Evolutionary conservation across 352 stramenopile genomes (phyloP).

Genomic region (Pythium biforme): DNA sequence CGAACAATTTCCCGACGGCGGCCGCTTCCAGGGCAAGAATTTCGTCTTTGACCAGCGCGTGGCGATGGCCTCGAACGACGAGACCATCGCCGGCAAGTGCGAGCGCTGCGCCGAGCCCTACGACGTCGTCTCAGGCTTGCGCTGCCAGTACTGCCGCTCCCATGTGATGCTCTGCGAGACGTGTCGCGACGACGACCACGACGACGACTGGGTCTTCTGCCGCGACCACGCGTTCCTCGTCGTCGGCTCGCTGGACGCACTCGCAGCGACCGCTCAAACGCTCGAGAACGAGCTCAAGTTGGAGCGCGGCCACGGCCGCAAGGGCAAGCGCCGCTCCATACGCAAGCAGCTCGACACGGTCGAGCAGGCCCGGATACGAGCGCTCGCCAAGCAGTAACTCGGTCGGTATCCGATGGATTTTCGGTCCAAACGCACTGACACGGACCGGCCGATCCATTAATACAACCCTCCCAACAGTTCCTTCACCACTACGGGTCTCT

Average conservation of each 20-base stretch:
- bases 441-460: slow-evolving; percentile 7
- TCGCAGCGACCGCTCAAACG: slow-evolving; percentile 30
- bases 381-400: slow-evolving; percentile 2
- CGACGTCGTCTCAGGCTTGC: slow-evolving; percentile 59
- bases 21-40: slow-evolving; percentile 79
- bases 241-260: slow-evolving; percentile 36
- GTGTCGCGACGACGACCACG: slow-evolving; percentile 35
- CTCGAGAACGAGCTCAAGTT: slow-evolving; percentile 36
- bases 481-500: no score
- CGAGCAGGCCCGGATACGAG: slow-evolving; percentile 55
- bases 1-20: slow-evolving; percentile 70
- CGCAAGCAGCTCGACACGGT: slow-evolving; percentile 81
- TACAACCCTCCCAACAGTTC: not conserved
- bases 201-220: slow-evolving; percentile 51
- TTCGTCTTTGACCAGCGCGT: slow-evolving; percentile 87
- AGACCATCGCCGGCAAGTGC: slow-evolving; percentile 63
- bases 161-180: slow-evolving; percentile 71
- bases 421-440: no score
- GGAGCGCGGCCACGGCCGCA: slow-evolving; percentile 48
- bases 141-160: slow-evolving; percentile 77
- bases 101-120: slow-evolving; percentile 53
- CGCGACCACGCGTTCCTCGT: slow-evolving; percentile 54
- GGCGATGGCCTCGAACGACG: slow-evolving; percentile 52
- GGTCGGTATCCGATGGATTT: not conserved
- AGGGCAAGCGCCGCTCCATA: slow-evolving; percentile 70